phyloP scores from a whole-genome alignment of 2,329 filamentous ascomycete genomes.

The Alternaria conjuncta region DNA sequence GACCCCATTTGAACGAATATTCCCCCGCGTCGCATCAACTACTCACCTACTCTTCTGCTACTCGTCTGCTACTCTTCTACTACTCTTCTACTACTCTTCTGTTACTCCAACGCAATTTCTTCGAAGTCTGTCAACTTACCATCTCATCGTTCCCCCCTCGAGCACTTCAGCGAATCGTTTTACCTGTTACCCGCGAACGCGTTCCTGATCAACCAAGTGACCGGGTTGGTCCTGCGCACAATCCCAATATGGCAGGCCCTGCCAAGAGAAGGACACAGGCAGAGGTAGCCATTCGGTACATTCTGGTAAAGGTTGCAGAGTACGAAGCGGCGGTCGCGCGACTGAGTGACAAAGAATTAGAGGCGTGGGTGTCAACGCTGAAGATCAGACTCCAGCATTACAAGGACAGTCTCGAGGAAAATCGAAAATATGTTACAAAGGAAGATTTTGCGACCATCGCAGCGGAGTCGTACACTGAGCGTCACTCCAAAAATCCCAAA shows the following conservation, averaged over 20 bases:
- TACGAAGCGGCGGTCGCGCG: neutral
- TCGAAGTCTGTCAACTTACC: too few species aligned
- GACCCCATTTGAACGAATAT: neutral
- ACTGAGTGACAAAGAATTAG: neutral
- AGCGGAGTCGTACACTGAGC: fast-evolving
- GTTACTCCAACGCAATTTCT: neutral
- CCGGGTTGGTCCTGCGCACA: neutral
- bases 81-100: too few species aligned
- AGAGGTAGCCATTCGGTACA: too few species aligned
- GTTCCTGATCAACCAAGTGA: fast-evolving
- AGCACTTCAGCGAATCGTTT: neutral
- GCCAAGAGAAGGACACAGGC: too few species aligned
- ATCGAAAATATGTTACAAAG: neutral
- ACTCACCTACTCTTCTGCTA: too few species aligned
- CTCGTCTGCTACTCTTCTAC: too few species aligned
- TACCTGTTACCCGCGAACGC: neutral
- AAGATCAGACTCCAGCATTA: fast-evolving
- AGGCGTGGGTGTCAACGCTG: neutral
- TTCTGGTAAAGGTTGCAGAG: too few species aligned
- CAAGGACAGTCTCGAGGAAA: neutral
- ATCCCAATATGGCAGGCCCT: neutral
- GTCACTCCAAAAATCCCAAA: fast-evolving
- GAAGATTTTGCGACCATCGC: too few species aligned
- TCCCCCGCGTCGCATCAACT: too few species aligned
- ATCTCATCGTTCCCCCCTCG: neutral